phyloP scores from a whole-genome alignment of 257 asterid species.

The Primulina huaijiensis region DNA sequence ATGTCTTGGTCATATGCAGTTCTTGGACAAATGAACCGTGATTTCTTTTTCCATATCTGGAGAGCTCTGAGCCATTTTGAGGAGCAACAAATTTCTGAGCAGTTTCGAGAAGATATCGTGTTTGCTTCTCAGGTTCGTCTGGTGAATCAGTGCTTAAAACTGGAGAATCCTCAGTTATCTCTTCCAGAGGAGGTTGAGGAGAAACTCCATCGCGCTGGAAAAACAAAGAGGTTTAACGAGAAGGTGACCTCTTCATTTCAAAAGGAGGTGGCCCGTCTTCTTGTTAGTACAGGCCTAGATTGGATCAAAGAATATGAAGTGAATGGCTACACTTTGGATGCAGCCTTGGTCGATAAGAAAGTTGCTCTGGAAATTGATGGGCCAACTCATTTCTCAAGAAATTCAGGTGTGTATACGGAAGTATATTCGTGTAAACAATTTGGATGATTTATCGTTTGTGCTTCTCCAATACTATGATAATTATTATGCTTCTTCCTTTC shows the following conservation, averaged over 20 bases:
- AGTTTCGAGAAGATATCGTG: constrained; percentile 64
- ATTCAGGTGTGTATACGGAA: constrained; percentile 50
- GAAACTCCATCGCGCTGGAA: constrained; percentile 59
- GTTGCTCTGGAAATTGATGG: constrained; percentile 94
- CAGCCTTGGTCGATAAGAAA: constrained; percentile 64
- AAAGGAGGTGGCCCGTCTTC: constrained; percentile 89
- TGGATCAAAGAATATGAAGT: constrained; percentile 77
- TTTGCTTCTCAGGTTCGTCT: constrained; percentile 85
- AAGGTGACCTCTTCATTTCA: constrained; percentile 87
- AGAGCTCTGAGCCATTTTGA: constrained; percentile 50
- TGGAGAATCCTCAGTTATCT: constrained; percentile 54
- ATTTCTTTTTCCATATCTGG: constrained; percentile 66
- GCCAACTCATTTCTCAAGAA: constrained; percentile 94
- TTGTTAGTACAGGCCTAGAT: constrained; percentile 82
- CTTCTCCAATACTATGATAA: neutral
- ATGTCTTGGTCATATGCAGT: constrained; percentile 92
- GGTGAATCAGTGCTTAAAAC: constrained; percentile 72
- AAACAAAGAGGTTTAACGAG: constrained; percentile 72
- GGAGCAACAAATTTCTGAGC: constrained; percentile 62
- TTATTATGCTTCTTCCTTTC: constrained; percentile 28
- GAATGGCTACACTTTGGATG: constrained; percentile 89
- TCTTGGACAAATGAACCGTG: constrained; percentile 57
- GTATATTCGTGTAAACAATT: neutral
- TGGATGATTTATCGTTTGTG: constrained; percentile 2
- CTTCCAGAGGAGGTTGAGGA: constrained; percentile 57